Conservation (phyloP, 345 rosid genomes). For the Iberis pinnata region DNA sequence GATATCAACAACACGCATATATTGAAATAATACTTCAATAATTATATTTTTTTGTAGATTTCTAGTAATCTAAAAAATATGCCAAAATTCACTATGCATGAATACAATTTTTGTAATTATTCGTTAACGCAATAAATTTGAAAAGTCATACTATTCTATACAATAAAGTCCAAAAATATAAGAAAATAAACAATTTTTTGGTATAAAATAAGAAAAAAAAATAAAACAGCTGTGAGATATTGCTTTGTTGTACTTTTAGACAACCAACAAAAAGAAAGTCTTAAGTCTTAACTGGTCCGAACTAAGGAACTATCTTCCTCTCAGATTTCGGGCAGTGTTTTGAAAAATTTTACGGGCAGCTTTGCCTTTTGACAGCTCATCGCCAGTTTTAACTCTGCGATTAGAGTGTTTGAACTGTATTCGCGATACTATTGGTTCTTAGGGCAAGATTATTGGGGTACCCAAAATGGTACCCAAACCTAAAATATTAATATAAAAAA, state of each 20-base stretch:
- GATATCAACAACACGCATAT: too few relatives aligned
- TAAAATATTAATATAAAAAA: too few relatives aligned
- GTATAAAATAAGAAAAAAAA: constrained; percentile 12
- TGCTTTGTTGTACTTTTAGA: constrained; percentile 32
- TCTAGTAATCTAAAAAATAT: neutral
- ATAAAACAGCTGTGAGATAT: constrained; percentile 29
- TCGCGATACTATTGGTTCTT: constrained; percentile 15
- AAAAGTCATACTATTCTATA: constrained; percentile 11
- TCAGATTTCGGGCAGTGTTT: constrained; percentile 32
- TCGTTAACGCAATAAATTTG: constrained; percentile 15
- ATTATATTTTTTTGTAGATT: neutral
- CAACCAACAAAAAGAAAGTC: constrained; percentile 19
- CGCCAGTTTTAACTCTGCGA: constrained; percentile 20
- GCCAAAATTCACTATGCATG: neutral
- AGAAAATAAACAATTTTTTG: neutral
- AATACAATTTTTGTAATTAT: neutral
- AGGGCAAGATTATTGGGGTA: too few relatives aligned
- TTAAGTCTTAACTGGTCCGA: constrained; percentile 29
- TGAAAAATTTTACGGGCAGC: constrained; percentile 24
- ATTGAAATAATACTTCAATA: neutral
- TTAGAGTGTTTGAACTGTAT: neutral
- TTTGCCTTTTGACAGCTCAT: constrained; percentile 27
- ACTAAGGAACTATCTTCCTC: constrained; percentile 20
- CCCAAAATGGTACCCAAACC: too few relatives aligned
- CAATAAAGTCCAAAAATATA: constrained; percentile 4